Evolutionary conservation across 352 stramenopile genomes (phyloP).

Genomic region (Ophiocytium majus): DNA sequence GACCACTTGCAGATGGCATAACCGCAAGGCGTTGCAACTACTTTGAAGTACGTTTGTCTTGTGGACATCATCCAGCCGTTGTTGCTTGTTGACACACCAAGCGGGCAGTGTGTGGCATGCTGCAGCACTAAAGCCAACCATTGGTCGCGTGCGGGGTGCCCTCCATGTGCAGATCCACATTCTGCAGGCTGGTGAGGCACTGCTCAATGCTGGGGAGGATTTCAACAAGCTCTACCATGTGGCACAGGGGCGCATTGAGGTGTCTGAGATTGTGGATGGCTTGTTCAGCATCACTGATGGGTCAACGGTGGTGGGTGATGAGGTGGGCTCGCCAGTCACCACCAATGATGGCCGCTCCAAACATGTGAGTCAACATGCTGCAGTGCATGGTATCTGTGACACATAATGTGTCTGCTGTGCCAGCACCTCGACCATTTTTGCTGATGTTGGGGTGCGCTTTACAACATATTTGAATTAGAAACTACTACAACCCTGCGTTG

Average conservation of each 20-base stretch:
- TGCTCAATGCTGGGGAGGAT: constrained; percentile 44
- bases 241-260: constrained; percentile 48
- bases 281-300: background rate
- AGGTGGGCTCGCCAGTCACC: background rate
- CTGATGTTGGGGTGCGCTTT: no score
- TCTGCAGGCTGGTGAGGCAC: constrained; percentile 31
- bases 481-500: no score
- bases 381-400: no score
- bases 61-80: background rate
- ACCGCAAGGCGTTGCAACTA: background rate
- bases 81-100: background rate
- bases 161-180: constrained; percentile 52
- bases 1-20: no score
- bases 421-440: no score
- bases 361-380: no score
- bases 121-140: no score
- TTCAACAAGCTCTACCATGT: constrained; percentile 55
- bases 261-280: constrained; percentile 23
- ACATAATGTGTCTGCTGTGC: no score
- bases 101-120: no score
- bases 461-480: no score
- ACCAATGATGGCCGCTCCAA: background rate
- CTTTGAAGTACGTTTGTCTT: background rate
- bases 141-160: no score
- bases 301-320: no score